Percentiles rank a stretch among this genome's conserved stretches.
phyloP scores from a whole-genome alignment of 345 rosid species.

The Anacardium occidentale region DNA sequence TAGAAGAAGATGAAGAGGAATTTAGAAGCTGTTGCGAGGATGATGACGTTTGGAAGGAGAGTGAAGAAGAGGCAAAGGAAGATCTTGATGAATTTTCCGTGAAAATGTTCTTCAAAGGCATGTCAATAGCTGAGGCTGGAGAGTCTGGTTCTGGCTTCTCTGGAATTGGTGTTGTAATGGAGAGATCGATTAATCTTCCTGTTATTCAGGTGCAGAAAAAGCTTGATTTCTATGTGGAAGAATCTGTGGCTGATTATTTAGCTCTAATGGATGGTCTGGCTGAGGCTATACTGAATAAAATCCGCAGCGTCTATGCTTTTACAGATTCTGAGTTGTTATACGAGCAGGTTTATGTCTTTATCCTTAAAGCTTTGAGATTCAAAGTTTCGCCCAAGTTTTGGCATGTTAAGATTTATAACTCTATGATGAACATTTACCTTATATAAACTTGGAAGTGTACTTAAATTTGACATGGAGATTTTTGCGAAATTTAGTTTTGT shows the following conservation, averaged over 20 bases:
- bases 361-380: background rate
- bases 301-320: conserved; percentile 61
- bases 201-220: conserved; percentile 83
- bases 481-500: too few relatives aligned
- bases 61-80: conserved; percentile 51
- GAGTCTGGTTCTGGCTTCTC: conserved; percentile 62
- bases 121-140: conserved; percentile 53
- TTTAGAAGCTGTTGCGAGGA: conserved; percentile 93
- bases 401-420: background rate
- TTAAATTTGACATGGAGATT: too few relatives aligned
- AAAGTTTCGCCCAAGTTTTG: background rate
- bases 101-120: conserved; percentile 84
- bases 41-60: conserved; percentile 81
- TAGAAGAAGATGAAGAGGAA: conserved; percentile 82
- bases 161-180: conserved; percentile 87
- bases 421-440: background rate
- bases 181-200: conserved; percentile 51
- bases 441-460: too few relatives aligned
- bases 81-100: conserved; percentile 69
- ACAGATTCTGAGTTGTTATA: conserved; percentile 66
- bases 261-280: conserved; percentile 86
- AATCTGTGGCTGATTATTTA: conserved; percentile 76
- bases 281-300: conserved; percentile 60
- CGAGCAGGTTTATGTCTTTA: conserved; percentile 55
- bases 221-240: conserved; percentile 79